Evolutionary conservation across 73 alveolate genomes (phyloP).

Genomic region (Symbiodinium pilosum): DNA sequence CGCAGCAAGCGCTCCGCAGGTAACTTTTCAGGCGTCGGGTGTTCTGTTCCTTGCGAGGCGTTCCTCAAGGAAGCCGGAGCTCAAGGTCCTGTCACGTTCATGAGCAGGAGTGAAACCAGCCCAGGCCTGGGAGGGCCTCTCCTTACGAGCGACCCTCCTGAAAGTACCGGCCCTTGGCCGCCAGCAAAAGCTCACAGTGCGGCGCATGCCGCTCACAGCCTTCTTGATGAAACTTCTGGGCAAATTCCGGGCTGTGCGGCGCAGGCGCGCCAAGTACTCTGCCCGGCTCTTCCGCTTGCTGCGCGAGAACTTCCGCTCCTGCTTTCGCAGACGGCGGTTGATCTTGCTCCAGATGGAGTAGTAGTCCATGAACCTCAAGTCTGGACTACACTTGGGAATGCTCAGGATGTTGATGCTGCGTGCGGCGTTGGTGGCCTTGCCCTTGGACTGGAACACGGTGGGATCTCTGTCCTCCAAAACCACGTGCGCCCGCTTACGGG

Average conservation of each 20-base stretch:
- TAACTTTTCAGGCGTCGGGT: not conserved
- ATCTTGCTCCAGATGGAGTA: not conserved
- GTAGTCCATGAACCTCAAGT: not conserved
- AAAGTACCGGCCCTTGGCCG: constrained; percentile 31
- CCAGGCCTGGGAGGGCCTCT: not conserved
- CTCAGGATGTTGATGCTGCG: not conserved
- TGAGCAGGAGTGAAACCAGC: not conserved
- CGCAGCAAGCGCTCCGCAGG: no score
- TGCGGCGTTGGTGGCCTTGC: not conserved
- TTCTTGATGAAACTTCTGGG: not conserved
- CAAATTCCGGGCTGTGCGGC: constrained; percentile 22
- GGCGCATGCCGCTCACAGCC: constrained; percentile 3
- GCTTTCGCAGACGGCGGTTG: not conserved
- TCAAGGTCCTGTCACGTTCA: constrained; percentile 38
- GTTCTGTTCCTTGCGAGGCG: not conserved
- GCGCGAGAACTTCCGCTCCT: not conserved
- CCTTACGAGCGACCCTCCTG: not conserved
- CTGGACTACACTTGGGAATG: not conserved
- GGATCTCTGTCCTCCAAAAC: no score
- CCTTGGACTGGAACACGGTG: no score
- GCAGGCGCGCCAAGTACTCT: not conserved
- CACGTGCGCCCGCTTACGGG: no score
- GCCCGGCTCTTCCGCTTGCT: not conserved
- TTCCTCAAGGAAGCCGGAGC: no score
- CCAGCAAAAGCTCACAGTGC: constrained; percentile 23